Evolutionary conservation across 1,139 yeast genomes (phyloP).

Genomic region (Protomyces arabidopsidicola): DNA sequence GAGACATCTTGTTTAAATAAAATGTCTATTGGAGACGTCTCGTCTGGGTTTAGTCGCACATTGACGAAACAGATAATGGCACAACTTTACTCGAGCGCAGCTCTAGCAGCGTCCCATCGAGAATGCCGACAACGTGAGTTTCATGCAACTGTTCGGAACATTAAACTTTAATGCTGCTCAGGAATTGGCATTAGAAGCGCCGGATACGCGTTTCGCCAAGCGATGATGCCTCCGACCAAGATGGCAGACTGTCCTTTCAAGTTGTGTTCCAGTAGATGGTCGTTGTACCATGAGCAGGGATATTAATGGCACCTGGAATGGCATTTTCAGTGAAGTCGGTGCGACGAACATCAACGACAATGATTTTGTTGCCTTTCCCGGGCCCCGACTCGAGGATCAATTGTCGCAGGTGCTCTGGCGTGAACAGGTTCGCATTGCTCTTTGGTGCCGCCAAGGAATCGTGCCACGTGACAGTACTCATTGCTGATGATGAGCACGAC

Average conservation of each 20-base stretch:
- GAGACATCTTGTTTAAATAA: too few species aligned
- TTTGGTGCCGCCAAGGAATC: conserved; percentile 9
- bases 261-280: conserved; percentile 5
- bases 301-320: conserved; percentile 7
- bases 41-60: too few species aligned
- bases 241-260: conserved; percentile 19
- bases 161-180: conserved; percentile 35
- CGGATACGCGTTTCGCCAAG: conserved; percentile 8
- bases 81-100: too few species aligned
- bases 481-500: too few species aligned
- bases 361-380: conserved; percentile 16
- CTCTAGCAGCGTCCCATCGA: too few species aligned
- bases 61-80: too few species aligned
- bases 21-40: too few species aligned
- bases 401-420: conserved; percentile 7
- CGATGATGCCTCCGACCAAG: conserved; percentile 16
- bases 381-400: conserved; percentile 10
- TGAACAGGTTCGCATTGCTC: conserved; percentile 5
- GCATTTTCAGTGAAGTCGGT: conserved; percentile 1
- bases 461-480: too few species aligned
- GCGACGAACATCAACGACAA: conserved; percentile 19
- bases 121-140: too few species aligned
- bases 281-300: conserved; percentile 25
- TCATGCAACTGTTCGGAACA: too few species aligned
- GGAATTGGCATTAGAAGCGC: neutral